Conservation (phyloP, 108 stramenopile genomes). For the Schizochytrium sp. region DNA sequence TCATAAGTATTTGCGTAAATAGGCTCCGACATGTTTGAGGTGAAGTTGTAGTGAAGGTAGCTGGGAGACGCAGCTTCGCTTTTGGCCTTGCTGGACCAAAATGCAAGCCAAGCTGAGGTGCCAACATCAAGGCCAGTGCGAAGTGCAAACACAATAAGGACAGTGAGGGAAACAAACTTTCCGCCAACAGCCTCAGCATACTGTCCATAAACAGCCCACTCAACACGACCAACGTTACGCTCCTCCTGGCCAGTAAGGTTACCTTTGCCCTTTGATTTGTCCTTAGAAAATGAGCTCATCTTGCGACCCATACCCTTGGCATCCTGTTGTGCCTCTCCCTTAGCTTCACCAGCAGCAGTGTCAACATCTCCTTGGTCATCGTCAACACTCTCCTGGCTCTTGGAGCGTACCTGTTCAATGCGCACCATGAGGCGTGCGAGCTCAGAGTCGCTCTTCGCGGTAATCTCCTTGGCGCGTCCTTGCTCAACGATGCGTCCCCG, state of each 20-base stretch:
- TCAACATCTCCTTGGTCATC: neutral
- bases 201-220: slow-evolving; percentile 77
- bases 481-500: slow-evolving; percentile 84
- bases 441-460: slow-evolving; percentile 62
- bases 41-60: too few relatives aligned
- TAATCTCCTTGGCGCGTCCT: slow-evolving; percentile 83
- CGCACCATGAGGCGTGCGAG: slow-evolving; percentile 54
- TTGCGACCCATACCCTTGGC: slow-evolving; percentile 21
- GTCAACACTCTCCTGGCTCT: neutral
- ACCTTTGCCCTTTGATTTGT: slow-evolving; percentile 59
- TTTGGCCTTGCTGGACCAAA: slow-evolving; percentile 52
- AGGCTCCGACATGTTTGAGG: too few relatives aligned
- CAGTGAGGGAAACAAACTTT: slow-evolving; percentile 66
- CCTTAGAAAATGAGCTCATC: slow-evolving; percentile 25
- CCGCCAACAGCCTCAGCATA: slow-evolving; percentile 89
- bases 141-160: slow-evolving; percentile 75
- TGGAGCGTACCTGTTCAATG: slow-evolving; percentile 35
- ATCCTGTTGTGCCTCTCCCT: slow-evolving; percentile 18
- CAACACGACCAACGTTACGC: slow-evolving; percentile 75
- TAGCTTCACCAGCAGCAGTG: slow-evolving; percentile 16
- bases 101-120: slow-evolving; percentile 51
- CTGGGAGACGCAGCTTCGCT: neutral
- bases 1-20: neutral
- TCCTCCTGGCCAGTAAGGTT: slow-evolving; percentile 69
- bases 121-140: slow-evolving; percentile 19